Base-by-base conservation (phyloP, 83 land plant species). In the Diphasiastrum complanatum region DNA sequence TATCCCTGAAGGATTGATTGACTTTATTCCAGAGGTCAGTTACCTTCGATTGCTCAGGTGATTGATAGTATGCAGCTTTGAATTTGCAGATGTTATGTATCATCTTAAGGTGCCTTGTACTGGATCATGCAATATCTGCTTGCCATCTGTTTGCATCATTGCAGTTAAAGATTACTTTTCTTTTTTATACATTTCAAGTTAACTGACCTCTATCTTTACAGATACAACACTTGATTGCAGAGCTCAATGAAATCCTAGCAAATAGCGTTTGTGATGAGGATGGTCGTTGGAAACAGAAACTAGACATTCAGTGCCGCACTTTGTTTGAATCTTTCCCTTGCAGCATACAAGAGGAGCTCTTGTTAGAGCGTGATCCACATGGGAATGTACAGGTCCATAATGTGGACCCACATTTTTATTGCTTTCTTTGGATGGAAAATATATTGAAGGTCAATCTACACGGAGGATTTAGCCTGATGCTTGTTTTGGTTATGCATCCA, bases 291-390 rank as follows among this genome's bases (percentile, higher is more conserved):
- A 93, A 89, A 72, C 72, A 77, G 47, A 89, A 83, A 47, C 83
- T 93, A n/a, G 51, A 63, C 5, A 49, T 64, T 10, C 82, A 86
- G 35, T 83, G 84, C 51, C 70, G 66, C 0, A 41, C 73, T 27
- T 86, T 93, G 12, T 89, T 93, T 67, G 96, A 89, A 8, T 83
- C 87, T 19, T 61, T 93, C 10, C 99, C 99, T 20, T 69, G 66
- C 51, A 78, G 80, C 76, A 93, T 93, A 43, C 92, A 85, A 62
- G 91, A 93, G 45, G 95, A 93, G 64, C 76, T 93, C 50, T 55
- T 93, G 74, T 73, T 93, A 48, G 99, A 93, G 67, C 85, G 99
- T 63, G 96, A 93, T 79, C 99, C 99, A 14, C 99, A 93, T 76
- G 99, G 99, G 55, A 93, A 93, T 77, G 99, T 93, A 5, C 96